phyloP scores from a whole-genome alignment of 768 basidiomycete genomes.

The Auricularia heimuer region DNA sequence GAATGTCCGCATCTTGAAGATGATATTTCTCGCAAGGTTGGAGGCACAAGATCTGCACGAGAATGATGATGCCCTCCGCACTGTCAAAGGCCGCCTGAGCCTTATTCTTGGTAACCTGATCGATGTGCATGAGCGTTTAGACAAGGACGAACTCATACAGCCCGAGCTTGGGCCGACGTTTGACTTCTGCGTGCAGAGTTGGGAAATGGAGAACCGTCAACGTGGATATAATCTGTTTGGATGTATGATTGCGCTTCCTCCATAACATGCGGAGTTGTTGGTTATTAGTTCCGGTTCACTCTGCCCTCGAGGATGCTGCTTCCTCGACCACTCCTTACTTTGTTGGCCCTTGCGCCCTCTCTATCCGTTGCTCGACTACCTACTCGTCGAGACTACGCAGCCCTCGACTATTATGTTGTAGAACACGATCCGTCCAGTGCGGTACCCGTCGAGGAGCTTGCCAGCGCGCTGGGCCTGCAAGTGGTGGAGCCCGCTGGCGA shows the following conservation, averaged over 20 bases:
- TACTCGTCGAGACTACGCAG: constrained; percentile 23
- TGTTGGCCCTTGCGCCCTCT: background rate
- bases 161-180: background rate
- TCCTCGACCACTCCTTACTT: background rate
- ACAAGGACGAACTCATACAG: background rate
- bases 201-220: background rate
- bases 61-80: constrained; percentile 27
- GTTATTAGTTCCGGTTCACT: background rate
- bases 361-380: background rate
- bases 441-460: constrained; percentile 15
- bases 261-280: constrained; percentile 1
- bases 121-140: constrained; percentile 25
- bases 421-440: constrained; percentile 12
- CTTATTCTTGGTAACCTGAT: constrained; percentile 40
- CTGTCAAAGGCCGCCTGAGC: constrained; percentile 32
- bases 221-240: background rate
- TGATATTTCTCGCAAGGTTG: constrained; percentile 17
- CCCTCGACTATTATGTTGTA: constrained; percentile 33
- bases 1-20: background rate
- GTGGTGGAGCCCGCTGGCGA: constrained; percentile 39
- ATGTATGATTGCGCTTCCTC: background rate
- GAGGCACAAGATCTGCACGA: constrained; percentile 33
- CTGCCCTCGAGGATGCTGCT: background rate
- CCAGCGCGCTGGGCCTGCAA: constrained; percentile 26
- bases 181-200: constrained; percentile 1